phyloP scores from a whole-genome alignment of 1,139 yeast genomes.

The Debaryomycetaceae sp. region DNA sequence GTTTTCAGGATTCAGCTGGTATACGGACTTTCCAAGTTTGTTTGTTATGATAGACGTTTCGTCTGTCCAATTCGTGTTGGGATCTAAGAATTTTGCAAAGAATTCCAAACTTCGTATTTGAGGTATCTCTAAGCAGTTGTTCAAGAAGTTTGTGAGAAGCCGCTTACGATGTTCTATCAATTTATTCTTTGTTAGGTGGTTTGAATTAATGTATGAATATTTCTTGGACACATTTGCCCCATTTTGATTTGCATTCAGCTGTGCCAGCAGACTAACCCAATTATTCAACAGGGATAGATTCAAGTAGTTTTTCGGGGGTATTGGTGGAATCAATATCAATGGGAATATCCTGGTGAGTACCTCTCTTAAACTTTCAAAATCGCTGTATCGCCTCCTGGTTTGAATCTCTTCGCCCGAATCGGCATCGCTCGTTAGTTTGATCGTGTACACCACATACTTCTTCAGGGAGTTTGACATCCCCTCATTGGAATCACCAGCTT shows the following conservation, averaged over 20 bases:
- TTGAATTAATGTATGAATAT: conserved; percentile 43
- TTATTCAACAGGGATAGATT: conserved; percentile 36
- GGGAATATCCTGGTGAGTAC: conserved; percentile 75
- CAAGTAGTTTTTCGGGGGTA: conserved; percentile 81
- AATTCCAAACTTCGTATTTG: conserved; percentile 58
- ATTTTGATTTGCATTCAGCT: conserved; percentile 1
- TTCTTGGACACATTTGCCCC: conserved; percentile 8
- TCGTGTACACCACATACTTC: conserved; percentile 77
- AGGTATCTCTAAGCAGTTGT: conserved; percentile 62
- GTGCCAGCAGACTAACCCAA: conserved; percentile 17
- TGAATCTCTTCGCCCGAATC: conserved; percentile 44
- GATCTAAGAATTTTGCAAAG: conserved; percentile 76
- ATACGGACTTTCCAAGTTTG: conserved; percentile 42
- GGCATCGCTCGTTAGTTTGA: conserved; percentile 43
- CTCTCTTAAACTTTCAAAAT: conserved; percentile 78
- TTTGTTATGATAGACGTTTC: conserved; percentile 39
- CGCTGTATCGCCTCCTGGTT: conserved; percentile 84
- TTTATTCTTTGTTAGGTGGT: conserved; percentile 38
- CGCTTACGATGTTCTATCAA: conserved; percentile 67
- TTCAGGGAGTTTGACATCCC: conserved; percentile 57
- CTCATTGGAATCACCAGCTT: conserved; percentile 78
- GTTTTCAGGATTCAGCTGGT: conserved; percentile 55
- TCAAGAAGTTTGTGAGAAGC: conserved; percentile 71
- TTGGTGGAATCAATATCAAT: conserved; percentile 81
- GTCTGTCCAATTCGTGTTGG: conserved; percentile 74